phyloP scores from a whole-genome alignment of 441 rosid genomes.

The Kokia cookei region DNA sequence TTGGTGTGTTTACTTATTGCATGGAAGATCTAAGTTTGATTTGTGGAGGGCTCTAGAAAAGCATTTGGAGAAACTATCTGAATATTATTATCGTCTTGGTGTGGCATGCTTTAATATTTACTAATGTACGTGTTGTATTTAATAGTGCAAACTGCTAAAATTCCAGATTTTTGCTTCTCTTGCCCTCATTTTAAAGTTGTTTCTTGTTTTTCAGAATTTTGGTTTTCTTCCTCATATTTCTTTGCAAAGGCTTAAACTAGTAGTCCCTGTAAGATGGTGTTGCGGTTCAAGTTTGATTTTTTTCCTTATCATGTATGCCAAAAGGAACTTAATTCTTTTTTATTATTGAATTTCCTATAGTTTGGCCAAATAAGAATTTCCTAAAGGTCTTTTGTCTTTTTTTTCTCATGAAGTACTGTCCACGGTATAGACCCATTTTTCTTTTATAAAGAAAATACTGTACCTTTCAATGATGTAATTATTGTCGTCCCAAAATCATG shows the following conservation, averaged over 20 bases:
- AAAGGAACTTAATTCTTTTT: background rate
- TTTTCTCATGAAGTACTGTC: background rate
- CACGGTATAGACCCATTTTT: background rate
- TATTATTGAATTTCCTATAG: background rate
- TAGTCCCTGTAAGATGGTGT: background rate
- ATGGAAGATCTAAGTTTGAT: background rate
- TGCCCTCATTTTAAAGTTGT: background rate
- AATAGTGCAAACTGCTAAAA: background rate
- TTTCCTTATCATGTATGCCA: background rate
- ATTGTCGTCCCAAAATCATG: background rate
- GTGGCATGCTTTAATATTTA: background rate
- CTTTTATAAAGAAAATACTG: background rate
- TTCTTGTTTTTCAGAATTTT: background rate
- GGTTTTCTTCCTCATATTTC: background rate
- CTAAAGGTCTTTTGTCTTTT: background rate
- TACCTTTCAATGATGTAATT: background rate
- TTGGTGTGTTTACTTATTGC: background rate
- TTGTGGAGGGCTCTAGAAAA: background rate
- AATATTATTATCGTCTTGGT: background rate
- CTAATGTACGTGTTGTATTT: background rate
- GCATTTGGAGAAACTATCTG: background rate
- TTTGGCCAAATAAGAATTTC: too few species aligned
- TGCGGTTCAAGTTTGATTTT: background rate
- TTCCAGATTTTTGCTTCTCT: background rate
- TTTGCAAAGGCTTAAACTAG: background rate